Evolutionary conservation across 2,329 filamentous ascomycete genomes (phyloP), one percentile per base, ranked within the genome.

Genomic region (Cytospora chrysosperma): DNA sequence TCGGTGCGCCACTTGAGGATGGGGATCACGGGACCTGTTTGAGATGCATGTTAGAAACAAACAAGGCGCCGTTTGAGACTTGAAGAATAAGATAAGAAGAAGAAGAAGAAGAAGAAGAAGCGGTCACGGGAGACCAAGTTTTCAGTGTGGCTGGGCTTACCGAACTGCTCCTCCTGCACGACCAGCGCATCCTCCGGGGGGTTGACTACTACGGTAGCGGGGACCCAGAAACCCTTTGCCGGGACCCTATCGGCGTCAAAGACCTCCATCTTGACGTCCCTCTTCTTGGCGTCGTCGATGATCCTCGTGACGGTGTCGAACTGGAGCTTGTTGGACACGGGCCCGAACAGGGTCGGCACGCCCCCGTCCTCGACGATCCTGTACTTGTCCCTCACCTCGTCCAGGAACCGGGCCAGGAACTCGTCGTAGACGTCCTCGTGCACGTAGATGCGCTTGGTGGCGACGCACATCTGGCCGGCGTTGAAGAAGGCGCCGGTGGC

Each of bases 301-400:
- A 87, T 81, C 15, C 76, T 72, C 69, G 82, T 82, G 28, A 87
- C 84, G 27, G 81, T 81, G 54, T 88, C 82, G 70, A 81, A 90
- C 72, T 90, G 88, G 81, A 86, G 82, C 67, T 79, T 74, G 73
- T 90, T 90, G 65, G 87, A 85, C 2, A 90, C 74, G 0, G 88
- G 88, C 0, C 85, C 83, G 62, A 86, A 80, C 47, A 84, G 71
- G 51, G 72, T 73, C 40, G 70, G 71, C 17, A 69, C 68, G 4
- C 58, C 51, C 12, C 62, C 64, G 27, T 75, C 74, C 59, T 73
- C 72, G 63, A 72, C 67, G 13, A 81, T 77, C 50, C 75, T 76
- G 56, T 74, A 78, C 59, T 40, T 65, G 59, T 80, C 78, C 40
- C 81, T 79, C 40, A 81, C 78, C 49, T 77, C 75, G 6, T 80